phyloP scores from a whole-genome alignment of 805 yeast genomes.

The Yarrowia sp. region DNA sequence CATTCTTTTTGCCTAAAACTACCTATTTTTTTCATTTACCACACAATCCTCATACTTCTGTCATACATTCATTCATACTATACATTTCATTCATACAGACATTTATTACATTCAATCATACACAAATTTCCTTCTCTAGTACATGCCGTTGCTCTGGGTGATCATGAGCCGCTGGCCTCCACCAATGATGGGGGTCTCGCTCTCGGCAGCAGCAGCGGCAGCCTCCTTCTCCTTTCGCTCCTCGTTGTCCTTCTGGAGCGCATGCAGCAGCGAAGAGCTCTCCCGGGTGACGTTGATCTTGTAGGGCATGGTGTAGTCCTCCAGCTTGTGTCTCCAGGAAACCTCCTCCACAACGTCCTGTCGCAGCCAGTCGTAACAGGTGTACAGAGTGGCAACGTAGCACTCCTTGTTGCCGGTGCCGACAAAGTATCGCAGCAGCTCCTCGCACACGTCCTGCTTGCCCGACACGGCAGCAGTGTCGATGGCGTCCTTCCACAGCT shows the following conservation, averaged over 20 bases:
- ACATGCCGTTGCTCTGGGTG: conserved; percentile 46
- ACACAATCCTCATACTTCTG: too few relatives aligned
- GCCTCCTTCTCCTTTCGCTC: conserved; percentile 61
- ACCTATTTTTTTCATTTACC: too few relatives aligned
- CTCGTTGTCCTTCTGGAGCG: conserved; percentile 65
- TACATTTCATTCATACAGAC: neutral
- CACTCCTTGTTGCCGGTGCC: conserved; percentile 97
- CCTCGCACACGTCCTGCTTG: conserved; percentile 79
- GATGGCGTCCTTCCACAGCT: conserved; percentile 91
- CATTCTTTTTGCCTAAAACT: neutral
- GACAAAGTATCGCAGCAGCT: conserved; percentile 83
- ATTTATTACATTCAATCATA: conserved; percentile 11
- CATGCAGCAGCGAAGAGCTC: conserved; percentile 62
- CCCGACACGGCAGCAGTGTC: conserved; percentile 84
- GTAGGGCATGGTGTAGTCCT: conserved; percentile 87
- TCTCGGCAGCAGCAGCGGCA: conserved; percentile 45
- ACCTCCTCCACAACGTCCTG: conserved; percentile 84
- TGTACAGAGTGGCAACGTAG: conserved; percentile 81
- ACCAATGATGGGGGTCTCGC: conserved; percentile 45
- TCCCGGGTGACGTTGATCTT: conserved; percentile 80
- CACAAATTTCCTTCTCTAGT: conserved; percentile 9
- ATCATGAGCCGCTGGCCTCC: conserved; percentile 71
- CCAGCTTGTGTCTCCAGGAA: conserved; percentile 84
- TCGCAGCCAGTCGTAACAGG: conserved; percentile 75
- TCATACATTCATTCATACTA: neutral